Percentiles rank a stretch among this genome's conserved stretches.
phyloP scores from a whole-genome alignment of 2,329 filamentous ascomycete genomes.

The Nemania abortiva region DNA sequence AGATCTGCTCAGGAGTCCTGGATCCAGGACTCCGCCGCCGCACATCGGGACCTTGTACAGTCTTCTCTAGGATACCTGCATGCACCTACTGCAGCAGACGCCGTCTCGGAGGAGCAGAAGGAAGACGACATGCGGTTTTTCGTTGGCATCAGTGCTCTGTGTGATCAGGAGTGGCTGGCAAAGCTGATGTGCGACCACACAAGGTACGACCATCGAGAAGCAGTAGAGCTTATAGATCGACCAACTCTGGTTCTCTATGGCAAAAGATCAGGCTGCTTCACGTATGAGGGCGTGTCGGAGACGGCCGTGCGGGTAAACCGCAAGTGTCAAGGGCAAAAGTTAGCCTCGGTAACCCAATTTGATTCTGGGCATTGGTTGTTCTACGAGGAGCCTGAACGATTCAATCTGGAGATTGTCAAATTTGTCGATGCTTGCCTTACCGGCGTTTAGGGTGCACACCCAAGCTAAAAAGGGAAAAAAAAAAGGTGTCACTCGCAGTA shows the following conservation, averaged over 20 bases:
- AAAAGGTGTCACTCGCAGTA: too few species aligned
- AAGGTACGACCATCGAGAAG: conserved; percentile 58
- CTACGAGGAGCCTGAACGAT: conserved; percentile 55
- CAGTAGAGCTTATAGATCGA: conserved; percentile 51
- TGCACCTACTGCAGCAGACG: conserved; percentile 43
- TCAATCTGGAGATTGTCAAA: conserved; percentile 52
- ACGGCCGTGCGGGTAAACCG: conserved; percentile 50
- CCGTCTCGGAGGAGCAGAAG: conserved; percentile 43
- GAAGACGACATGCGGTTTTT: conserved; percentile 54
- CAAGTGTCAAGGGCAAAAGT: conserved; percentile 32
- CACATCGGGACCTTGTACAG: conserved; percentile 50
- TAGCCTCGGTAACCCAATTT: conserved; percentile 51
- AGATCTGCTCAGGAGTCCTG: conserved; percentile 61
- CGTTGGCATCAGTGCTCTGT: conserved; percentile 50
- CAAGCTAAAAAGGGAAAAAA: too few species aligned
- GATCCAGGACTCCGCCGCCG: conserved; percentile 56
- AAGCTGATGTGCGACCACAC: conserved; percentile 56
- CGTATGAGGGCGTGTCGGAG: conserved; percentile 55
- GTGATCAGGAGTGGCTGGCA: conserved; percentile 55
- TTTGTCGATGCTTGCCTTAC: conserved; percentile 46
- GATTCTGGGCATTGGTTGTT: conserved; percentile 58
- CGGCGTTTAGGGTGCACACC: too few species aligned
- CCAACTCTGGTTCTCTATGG: conserved; percentile 55
- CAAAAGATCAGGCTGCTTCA: conserved; percentile 55
- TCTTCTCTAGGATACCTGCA: conserved; percentile 55